Conservation (phyloP, 2,329 filamentous ascomycete genomes). For the Coleophoma eucalyptorum region DNA sequence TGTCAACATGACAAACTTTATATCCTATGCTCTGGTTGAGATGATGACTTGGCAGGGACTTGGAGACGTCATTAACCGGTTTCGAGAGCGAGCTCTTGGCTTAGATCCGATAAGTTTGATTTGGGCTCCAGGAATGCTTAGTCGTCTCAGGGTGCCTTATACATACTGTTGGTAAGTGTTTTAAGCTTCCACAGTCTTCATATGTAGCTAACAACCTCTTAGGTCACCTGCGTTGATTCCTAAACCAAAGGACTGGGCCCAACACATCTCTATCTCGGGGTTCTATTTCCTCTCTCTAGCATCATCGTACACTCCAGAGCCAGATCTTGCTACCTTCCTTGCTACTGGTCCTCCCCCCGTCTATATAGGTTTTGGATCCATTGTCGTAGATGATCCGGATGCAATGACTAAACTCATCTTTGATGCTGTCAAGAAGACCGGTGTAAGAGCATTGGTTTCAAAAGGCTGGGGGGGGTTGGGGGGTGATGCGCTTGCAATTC, state of each 20-base stretch:
- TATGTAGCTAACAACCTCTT: slow-evolving; percentile 5
- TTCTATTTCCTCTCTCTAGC: slow-evolving; percentile 73
- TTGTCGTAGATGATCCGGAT: slow-evolving; percentile 74
- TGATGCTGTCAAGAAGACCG: slow-evolving; percentile 61
- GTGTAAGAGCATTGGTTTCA: slow-evolving; percentile 75
- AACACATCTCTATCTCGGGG: slow-evolving; percentile 68
- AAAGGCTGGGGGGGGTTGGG: slow-evolving; percentile 88
- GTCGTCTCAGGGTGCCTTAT: slow-evolving; percentile 72
- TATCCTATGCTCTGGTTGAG: slow-evolving; percentile 66
- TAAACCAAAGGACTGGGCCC: slow-evolving; percentile 73
- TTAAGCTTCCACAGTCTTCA: background rate
- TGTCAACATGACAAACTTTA: slow-evolving; percentile 60
- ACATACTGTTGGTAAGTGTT: slow-evolving; percentile 75
- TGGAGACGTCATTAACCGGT: slow-evolving; percentile 87
- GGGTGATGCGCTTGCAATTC: slow-evolving; percentile 64
- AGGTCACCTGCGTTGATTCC: slow-evolving; percentile 73
- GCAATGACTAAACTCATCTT: slow-evolving; percentile 69
- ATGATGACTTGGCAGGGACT: slow-evolving; percentile 75
- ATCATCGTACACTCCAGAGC: slow-evolving; percentile 60
- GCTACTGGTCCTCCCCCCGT: slow-evolving; percentile 67
- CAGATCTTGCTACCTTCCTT: slow-evolving; percentile 64
- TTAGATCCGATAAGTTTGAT: slow-evolving; percentile 76
- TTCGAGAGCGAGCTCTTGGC: slow-evolving; percentile 69
- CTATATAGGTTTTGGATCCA: slow-evolving; percentile 81
- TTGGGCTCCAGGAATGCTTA: slow-evolving; percentile 78